Evolutionary conservation across 768 basidiomycete genomes (phyloP).

Genomic region (Fibroporia radiculosa): DNA sequence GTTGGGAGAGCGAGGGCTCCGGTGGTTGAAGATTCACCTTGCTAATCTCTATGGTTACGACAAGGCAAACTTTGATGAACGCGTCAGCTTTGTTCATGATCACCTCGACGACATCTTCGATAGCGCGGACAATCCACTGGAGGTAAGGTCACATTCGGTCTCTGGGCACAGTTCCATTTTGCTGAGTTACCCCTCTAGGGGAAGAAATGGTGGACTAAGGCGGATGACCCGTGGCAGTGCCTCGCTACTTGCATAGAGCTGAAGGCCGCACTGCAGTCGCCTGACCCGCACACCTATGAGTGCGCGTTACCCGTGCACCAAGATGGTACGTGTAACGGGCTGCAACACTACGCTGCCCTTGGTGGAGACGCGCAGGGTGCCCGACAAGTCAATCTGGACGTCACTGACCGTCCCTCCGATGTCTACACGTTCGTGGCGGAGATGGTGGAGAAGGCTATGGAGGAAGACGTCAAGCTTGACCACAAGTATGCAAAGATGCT

Average conservation of each 20-base stretch:
- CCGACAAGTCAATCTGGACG: constrained; percentile 83
- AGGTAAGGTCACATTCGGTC: constrained; percentile 35
- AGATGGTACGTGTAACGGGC: constrained; percentile 96
- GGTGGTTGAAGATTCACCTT: constrained; percentile 94
- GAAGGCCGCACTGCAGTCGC: constrained; percentile 67
- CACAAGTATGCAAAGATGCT: constrained; percentile 50
- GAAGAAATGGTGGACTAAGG: constrained; percentile 78
- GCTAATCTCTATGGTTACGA: constrained; percentile 92
- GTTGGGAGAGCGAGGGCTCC: constrained; percentile 75
- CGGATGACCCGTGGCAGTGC: constrained; percentile 97
- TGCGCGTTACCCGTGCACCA: constrained; percentile 89
- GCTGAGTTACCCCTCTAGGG: constrained; percentile 37
- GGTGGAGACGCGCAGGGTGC: constrained; percentile 90
- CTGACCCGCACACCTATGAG: constrained; percentile 46
- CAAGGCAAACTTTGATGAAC: constrained; percentile 90
- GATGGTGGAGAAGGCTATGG: constrained; percentile 70
- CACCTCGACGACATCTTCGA: constrained; percentile 76
- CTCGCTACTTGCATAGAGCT: constrained; percentile 90
- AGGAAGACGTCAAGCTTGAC: constrained; percentile 42
- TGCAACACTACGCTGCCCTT: constrained; percentile 97
- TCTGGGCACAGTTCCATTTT: background rate
- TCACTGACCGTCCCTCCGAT: constrained; percentile 82
- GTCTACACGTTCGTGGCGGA: constrained; percentile 89
- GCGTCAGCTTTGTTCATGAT: constrained; percentile 70
- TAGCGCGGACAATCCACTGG: constrained; percentile 72